Percentiles rank a stretch among this genome's conserved stretches.
Evolutionary conservation across 139 green algal genomes (phyloP).

Genomic region (Desmodesmus armatus): DNA sequence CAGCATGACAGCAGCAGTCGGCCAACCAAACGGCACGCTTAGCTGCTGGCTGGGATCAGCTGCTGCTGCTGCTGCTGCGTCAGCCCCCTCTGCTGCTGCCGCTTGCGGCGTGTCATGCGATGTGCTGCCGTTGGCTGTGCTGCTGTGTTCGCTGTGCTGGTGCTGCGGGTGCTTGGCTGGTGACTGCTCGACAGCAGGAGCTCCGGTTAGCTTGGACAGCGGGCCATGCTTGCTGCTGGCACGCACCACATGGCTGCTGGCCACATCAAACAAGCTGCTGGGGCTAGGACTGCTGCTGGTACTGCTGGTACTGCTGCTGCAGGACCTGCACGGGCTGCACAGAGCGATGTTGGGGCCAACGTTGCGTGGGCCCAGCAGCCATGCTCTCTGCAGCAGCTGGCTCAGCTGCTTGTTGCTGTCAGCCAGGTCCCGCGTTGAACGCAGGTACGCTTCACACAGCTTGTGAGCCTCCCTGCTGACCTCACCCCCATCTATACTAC

Average conservation of each 20-base stretch:
- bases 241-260: conserved; percentile 46
- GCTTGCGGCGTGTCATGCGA: too few species aligned
- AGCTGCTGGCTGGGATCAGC: not conserved
- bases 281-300: not conserved
- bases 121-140: too few species aligned
- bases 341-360: conserved; percentile 90
- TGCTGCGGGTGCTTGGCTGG: not conserved
- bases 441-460: conserved; percentile 8
- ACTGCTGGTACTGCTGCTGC: not conserved
- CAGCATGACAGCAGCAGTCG: conserved; percentile 18
- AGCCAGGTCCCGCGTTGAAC: too few species aligned
- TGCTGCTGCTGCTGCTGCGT: not conserved
- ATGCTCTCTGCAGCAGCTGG: conserved; percentile 69
- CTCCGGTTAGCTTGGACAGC: not conserved
- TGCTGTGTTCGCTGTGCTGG: not conserved
- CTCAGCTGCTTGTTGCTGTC: conserved; percentile 41
- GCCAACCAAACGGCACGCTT: conserved; percentile 25
- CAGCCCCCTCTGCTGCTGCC: not conserved
- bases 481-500: conserved; percentile 21
- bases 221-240: conserved; percentile 7
- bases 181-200: not conserved
- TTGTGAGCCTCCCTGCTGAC: conserved; percentile 21
- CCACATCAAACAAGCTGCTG: conserved; percentile 66
- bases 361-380: conserved; percentile 87
- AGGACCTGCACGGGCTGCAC: conserved; percentile 3